Evolutionary conservation across 768 basidiomycete genomes (phyloP).

Genomic region (Tulasnella calospora): DNA sequence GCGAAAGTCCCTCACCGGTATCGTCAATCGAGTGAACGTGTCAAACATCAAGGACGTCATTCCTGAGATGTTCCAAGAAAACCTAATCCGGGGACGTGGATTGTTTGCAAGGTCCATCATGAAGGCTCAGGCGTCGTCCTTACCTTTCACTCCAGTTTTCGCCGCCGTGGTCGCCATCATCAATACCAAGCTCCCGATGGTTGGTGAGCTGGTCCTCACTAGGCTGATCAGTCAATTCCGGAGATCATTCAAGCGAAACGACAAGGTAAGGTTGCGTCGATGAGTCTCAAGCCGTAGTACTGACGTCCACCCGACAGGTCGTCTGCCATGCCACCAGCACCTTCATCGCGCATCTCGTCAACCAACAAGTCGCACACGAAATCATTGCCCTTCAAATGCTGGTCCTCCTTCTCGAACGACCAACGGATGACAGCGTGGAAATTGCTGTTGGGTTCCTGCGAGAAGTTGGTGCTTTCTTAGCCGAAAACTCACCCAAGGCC

Average conservation of each 20-base stretch:
- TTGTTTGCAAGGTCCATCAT: slow-evolving; percentile 91
- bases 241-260: slow-evolving; percentile 90
- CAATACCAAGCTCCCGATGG: slow-evolving; percentile 95
- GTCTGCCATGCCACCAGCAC: slow-evolving; percentile 91
- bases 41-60: slow-evolving; percentile 92
- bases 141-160: slow-evolving; percentile 97
- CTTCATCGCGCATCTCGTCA: slow-evolving; percentile 62
- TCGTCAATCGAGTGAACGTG: slow-evolving; percentile 98
- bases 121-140: slow-evolving; percentile 95
- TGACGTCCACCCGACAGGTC: slow-evolving; percentile 48
- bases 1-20: slow-evolving; percentile 96
- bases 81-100: slow-evolving; percentile 88
- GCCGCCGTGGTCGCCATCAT: slow-evolving; percentile 89
- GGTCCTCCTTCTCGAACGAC: slow-evolving; percentile 88
- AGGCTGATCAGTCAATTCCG: slow-evolving; percentile 93
- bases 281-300: not conserved
- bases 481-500: slow-evolving; percentile 90
- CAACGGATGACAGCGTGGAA: slow-evolving; percentile 96
- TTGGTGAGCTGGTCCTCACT: slow-evolving; percentile 85
- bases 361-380: slow-evolving; percentile 90
- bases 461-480: slow-evolving; percentile 92
- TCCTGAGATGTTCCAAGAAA: slow-evolving; percentile 87
- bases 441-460: slow-evolving; percentile 97
- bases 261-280: slow-evolving; percentile 63
- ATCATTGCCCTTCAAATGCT: slow-evolving; percentile 93